phyloP scores from a whole-genome alignment of 768 basidiomycete genomes.

The Tricholoma matsutake region DNA sequence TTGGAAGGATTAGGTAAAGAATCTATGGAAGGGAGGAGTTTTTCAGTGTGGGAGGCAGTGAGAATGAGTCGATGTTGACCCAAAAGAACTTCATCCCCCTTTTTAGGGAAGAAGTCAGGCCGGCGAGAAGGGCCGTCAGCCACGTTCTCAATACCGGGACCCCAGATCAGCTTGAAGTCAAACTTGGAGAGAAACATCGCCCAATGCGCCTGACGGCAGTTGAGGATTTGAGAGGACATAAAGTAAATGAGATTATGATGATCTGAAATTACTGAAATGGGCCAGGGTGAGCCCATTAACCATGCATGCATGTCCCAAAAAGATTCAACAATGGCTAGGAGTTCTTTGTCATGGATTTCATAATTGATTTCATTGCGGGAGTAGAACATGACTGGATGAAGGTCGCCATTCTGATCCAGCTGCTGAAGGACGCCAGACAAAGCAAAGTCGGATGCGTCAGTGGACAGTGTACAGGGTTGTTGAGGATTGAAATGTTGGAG shows the following conservation, averaged over 20 bases:
- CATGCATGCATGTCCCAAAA: constrained; percentile 32
- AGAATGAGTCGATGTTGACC: not conserved
- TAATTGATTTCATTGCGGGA: too few species aligned
- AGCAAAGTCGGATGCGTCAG: too few species aligned
- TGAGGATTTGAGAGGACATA: constrained; percentile 31
- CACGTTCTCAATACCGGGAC: not conserved
- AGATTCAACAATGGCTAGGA: constrained; percentile 42
- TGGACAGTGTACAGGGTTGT: too few species aligned
- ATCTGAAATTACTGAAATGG: constrained; percentile 24
- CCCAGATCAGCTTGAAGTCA: constrained; percentile 14
- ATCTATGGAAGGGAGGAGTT: not conserved
- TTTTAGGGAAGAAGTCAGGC: not conserved
- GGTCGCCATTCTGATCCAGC: too few species aligned
- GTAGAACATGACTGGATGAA: too few species aligned
- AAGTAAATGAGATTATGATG: constrained; percentile 47
- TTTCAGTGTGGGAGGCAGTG: not conserved
- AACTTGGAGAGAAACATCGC: too few species aligned
- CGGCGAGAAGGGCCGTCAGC: not conserved
- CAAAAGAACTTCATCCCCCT: not conserved
- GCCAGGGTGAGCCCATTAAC: constrained; percentile 23
- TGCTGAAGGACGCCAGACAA: too few species aligned
- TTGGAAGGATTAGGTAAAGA: not conserved
- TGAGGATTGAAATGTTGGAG: too few species aligned
- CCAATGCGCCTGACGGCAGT: too few species aligned
- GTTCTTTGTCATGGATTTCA: constrained; percentile 35